Evolutionary conservation across 2,329 filamentous ascomycete genomes (phyloP), one percentile per base, ranked within the genome.

Genomic region (Fonsecaea monophora): DNA sequence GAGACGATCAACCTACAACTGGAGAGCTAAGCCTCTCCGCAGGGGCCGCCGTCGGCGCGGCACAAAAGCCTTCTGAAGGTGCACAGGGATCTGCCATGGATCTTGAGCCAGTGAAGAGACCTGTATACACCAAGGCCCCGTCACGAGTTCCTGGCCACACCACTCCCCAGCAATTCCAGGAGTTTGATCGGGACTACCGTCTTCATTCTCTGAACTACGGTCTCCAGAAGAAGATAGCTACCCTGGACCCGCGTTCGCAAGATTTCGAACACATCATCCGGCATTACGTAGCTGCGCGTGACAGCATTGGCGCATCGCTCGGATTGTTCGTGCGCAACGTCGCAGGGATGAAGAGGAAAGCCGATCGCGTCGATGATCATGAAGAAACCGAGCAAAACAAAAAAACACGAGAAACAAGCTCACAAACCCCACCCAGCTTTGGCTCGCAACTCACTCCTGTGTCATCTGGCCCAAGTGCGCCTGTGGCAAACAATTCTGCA

Each of bases 231-330:
- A 72, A 76, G 53, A 58, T 81, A 10, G 70, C 74, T 10, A 68
- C 70, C 3, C 66, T 76, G 30, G 73, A 80, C 64, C 76, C 78
- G 5, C 68, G 72, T 15, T 74, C 60, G 2, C 69, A 78, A 54
- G 73, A 76, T 53, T 77, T 81, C 57, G 78, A 80, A 62, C 67
- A 71, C 15, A 40, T 78, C 38, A 71, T 82, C 34, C 68, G 76
- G 4, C 77, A 77, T 60, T 82, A 81, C 66, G 70, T 78, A 59
- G 75, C 75, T 53, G 73, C 77, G 60, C 78, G 80, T 53, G 75
- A 77, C 18, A 74, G 75, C 1, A 74, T 81, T 55, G 78, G 78
- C 35, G 72, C 72, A 15, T 78, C 78, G 4, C 63, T 79, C 57
- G 76, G 73, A 4, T 62, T 67, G 25, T 70, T 69, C 45, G 45